Conservation (phyloP, 768 basidiomycete species). For the Pisolithus marmoratus region DNA sequence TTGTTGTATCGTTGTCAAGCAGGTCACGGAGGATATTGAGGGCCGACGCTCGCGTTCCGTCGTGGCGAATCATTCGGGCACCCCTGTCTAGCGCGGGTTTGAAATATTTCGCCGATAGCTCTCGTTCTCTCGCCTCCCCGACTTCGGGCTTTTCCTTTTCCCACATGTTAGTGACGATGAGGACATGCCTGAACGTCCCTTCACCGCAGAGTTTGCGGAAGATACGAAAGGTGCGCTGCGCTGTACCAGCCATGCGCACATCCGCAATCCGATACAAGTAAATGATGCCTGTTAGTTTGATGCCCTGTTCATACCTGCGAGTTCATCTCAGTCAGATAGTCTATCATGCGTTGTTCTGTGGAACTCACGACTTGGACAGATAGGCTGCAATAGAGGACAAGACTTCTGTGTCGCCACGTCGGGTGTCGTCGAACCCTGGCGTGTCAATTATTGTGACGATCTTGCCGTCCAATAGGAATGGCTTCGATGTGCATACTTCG, state of each 20-base stretch:
- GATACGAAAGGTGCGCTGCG: constrained; percentile 44
- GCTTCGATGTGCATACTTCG: constrained; percentile 30
- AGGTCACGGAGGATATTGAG: constrained; percentile 38
- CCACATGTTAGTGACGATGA: constrained; percentile 55
- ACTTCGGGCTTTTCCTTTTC: constrained; percentile 31
- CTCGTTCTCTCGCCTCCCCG: constrained; percentile 39
- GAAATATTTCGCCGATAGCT: constrained; percentile 45
- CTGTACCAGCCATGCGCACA: constrained; percentile 43
- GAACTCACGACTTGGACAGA: constrained; percentile 5
- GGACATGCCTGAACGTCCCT: constrained; percentile 42
- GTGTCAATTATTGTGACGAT: constrained; percentile 45
- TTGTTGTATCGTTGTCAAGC: constrained; percentile 33
- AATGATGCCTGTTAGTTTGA: constrained; percentile 44
- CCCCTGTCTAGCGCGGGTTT: constrained; percentile 46
- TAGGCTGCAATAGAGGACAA: constrained; percentile 37
- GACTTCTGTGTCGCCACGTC: constrained; percentile 37
- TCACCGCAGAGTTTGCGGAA: constrained; percentile 53
- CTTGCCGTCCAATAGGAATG: constrained; percentile 36
- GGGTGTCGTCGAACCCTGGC: constrained; percentile 49
- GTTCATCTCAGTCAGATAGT: not conserved
- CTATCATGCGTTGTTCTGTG: not conserved
- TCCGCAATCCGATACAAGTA: constrained; percentile 53
- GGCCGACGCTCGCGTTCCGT: constrained; percentile 35
- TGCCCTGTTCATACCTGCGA: constrained; percentile 28
- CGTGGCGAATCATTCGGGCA: constrained; percentile 40